These are phyloP conservation scores for Phytophthora pinifolia DNA, from an alignment of 352 stramenopile species.

Conservation along the genomic window DNA sequence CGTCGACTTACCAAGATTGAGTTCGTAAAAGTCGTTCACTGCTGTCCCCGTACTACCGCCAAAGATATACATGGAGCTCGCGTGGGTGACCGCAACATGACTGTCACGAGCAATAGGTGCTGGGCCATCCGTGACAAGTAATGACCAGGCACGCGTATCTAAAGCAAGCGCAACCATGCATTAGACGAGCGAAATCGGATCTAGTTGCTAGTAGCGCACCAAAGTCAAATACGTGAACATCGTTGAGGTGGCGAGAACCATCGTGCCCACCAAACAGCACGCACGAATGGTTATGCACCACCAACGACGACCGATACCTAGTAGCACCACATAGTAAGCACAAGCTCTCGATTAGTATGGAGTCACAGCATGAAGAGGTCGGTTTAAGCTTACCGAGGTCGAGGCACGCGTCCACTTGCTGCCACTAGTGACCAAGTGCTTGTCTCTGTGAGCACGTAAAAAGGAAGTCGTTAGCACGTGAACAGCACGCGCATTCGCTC, in stretches of 20 bases:
- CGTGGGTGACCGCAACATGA: slow-evolving; percentile 94
- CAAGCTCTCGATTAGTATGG: background rate
- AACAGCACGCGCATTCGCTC: slow-evolving; percentile 24
- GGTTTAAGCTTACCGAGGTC: slow-evolving; percentile 48
- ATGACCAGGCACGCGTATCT: slow-evolving; percentile 88
- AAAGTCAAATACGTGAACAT: slow-evolving; percentile 98
- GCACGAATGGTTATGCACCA: slow-evolving; percentile 92
- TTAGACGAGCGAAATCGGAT: slow-evolving; percentile 1
- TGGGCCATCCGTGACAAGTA: slow-evolving; percentile 87
- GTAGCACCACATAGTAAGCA: background rate
- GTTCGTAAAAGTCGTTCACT: slow-evolving; percentile 98
- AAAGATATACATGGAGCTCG: slow-evolving; percentile 95
- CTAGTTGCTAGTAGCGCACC: slow-evolving; percentile 29
- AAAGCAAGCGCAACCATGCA: background rate
- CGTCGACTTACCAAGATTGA: slow-evolving; percentile 67
- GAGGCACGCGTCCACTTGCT: slow-evolving; percentile 65
- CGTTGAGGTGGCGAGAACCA: slow-evolving; percentile 96
- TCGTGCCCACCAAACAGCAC: slow-evolving; percentile 97
- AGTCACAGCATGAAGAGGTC: slow-evolving; percentile 1
- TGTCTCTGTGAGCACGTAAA: slow-evolving; percentile 49
- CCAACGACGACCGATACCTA: slow-evolving; percentile 90
- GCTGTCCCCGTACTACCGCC: slow-evolving; percentile 94
- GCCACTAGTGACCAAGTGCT: slow-evolving; percentile 88
- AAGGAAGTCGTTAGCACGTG: slow-evolving; percentile 3
- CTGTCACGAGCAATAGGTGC: slow-evolving; percentile 95